phyloP scores from a whole-genome alignment of 306 rosid genomes.

The Acmispon strigosus region DNA sequence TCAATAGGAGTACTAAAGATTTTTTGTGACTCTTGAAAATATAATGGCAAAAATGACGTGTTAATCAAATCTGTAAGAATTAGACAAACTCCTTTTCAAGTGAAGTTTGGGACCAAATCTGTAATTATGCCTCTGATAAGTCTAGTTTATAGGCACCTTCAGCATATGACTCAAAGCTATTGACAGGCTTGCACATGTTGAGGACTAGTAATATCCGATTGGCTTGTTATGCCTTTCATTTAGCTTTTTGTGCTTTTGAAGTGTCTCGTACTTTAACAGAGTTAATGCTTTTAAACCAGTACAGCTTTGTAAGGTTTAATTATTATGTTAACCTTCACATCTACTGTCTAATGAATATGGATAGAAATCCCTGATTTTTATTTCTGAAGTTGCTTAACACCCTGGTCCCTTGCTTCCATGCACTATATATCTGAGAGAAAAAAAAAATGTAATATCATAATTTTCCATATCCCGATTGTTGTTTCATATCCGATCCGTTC shows the following conservation, averaged over 20 bases:
- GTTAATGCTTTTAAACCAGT: background rate
- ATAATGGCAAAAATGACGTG: background rate
- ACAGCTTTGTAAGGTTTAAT: background rate
- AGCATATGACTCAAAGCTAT: background rate
- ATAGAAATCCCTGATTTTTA: background rate
- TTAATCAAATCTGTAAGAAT: background rate
- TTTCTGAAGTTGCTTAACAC: background rate
- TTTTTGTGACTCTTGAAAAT: background rate
- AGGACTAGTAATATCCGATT: background rate
- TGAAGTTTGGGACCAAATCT: background rate
- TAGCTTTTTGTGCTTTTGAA: background rate
- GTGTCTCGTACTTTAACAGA: background rate
- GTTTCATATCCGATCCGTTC: too few relatives aligned
- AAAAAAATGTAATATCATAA: too few relatives aligned
- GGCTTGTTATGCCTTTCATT: background rate
- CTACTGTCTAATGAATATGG: constrained; percentile 7
- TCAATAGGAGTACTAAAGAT: background rate
- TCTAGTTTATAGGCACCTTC: background rate
- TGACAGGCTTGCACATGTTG: background rate
- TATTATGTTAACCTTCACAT: background rate
- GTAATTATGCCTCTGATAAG: background rate
- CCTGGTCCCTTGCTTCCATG: too few relatives aligned
- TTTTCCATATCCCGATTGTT: too few relatives aligned
- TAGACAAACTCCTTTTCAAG: background rate
- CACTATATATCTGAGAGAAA: too few relatives aligned